A percentile compares a stretch with the other conserved stretches of the same genome.
Conservation (phyloP, 208 protist genomes). For the Naegleria lovaniensis region DNA sequence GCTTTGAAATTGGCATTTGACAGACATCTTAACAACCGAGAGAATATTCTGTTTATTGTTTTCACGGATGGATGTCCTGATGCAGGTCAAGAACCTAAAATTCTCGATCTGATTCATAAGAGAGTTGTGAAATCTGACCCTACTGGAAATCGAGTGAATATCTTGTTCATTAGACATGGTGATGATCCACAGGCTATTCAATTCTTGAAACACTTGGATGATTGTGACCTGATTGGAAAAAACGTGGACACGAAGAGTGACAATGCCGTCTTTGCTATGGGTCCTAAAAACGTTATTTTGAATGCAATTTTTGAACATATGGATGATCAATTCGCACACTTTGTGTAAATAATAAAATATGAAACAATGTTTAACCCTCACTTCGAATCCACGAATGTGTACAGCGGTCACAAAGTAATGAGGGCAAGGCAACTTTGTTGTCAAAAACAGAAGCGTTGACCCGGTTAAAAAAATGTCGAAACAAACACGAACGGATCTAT, state of each 20-base stretch:
- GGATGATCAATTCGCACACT: neutral
- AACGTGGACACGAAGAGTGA: neutral
- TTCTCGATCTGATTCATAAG: neutral
- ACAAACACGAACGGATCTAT: too few relatives aligned
- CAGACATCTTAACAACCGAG: neutral
- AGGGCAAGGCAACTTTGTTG: too few relatives aligned
- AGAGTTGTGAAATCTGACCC: neutral
- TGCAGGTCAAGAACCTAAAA: neutral
- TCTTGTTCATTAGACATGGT: neutral
- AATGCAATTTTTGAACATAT: neutral
- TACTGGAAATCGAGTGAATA: neutral
- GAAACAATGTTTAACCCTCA: too few relatives aligned
- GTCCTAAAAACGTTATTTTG: neutral
- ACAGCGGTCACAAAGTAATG: too few relatives aligned
- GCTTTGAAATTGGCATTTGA: neutral
- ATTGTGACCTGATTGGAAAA: neutral
- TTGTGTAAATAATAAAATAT: too few relatives aligned
- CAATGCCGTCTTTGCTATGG: neutral
- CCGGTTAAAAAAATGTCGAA: too few relatives aligned
- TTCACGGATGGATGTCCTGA: neutral
- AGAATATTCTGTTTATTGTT: neutral
- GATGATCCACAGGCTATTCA: neutral
- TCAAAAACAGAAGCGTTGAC: too few relatives aligned
- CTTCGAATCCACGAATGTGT: too few relatives aligned
- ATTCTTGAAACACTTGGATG: neutral